These are phyloP conservation scores for Xylariaceae sp. DNA, from an alignment of 2,329 filamentous ascomycete species.

Conservation along the genomic window DNA sequence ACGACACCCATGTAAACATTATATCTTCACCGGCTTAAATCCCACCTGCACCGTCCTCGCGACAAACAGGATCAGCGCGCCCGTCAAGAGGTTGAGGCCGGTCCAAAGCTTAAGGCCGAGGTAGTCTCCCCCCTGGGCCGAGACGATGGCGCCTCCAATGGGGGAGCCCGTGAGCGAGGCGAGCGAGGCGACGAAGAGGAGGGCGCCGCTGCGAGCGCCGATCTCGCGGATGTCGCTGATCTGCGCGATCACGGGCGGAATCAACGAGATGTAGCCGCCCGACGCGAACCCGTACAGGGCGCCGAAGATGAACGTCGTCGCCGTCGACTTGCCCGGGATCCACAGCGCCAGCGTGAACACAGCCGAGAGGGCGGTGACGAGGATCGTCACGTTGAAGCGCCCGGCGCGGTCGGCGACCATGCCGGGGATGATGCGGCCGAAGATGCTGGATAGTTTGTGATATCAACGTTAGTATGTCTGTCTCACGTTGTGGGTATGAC, in stretches of 20 bases:
- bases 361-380: constrained; percentile 9
- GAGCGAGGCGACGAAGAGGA: constrained; percentile 57
- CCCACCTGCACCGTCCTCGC: constrained; percentile 10
- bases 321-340: constrained; percentile 19
- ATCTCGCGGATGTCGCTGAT: constrained; percentile 66
- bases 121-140: constrained; percentile 46
- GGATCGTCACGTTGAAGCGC: constrained; percentile 34
- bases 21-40: constrained; percentile 11
- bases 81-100: constrained; percentile 41
- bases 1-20: neutral
- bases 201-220: constrained; percentile 60
- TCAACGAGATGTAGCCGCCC: constrained; percentile 56
- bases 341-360: constrained; percentile 15
- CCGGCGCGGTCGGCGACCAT: constrained; percentile 38
- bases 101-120: constrained; percentile 60
- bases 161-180: constrained; percentile 63
- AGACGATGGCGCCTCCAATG: constrained; percentile 50
- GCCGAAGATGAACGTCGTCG: constrained; percentile 54
- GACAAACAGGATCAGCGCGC: constrained; percentile 3
- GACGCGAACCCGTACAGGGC: constrained; percentile 60
- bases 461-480: constrained; percentile 2
- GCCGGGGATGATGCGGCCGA: constrained; percentile 47
- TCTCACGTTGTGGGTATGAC: no score
- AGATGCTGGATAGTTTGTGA: constrained; percentile 12
- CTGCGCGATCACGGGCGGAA: constrained; percentile 61